Base-by-base conservation (phyloP, 2,329 filamentous ascomycete genomes). In the Colletotrichum sp. region DNA sequence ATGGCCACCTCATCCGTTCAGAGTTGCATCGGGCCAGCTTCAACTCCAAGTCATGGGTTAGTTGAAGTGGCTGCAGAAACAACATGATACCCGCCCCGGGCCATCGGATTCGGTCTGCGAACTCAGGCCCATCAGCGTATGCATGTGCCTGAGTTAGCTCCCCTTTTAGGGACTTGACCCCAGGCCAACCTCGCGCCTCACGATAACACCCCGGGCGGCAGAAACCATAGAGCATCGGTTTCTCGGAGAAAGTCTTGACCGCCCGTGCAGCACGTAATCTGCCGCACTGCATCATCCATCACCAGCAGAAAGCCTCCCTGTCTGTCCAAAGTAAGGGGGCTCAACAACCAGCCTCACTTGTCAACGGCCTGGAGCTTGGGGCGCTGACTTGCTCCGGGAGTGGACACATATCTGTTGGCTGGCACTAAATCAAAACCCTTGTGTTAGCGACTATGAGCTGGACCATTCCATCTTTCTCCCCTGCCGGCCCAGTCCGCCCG, bases 81-180 rank as follows among this genome's bases (percentile, higher is more conserved):
- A 65, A 7, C 44, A 49, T 16, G 9, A 59, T n/a, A 36, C 57
- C 28, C 32, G 60, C 18, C 30, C 60, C 24, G 18, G 21, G 63
- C 62, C 62, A 65, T 65, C 28, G 34, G 62, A 30, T 18, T 24
- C 18, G 59, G 44, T 44, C 71, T 66, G 21, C 63, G 24, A 49
- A 74, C 57, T 68, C 57, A 73, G 57, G 49, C 57, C 70, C 73
- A 63, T 73, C 66, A 62, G 65, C 36, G 71, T 52, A 71, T 75
- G 75, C 75, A 77, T 75, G 71, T 75, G 71, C 75, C 75, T 77
- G 75, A 67, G 55, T 49, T 77, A 71, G 70, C 49, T 55, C 30
- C 34, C 39, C 55, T 24, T 12, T 34, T 21, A 12, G 16, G 39
- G 36, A 49, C 44, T 49, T 49, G 49, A 49, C 57, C 24, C 44